Evolutionary conservation across 1,284 basidiomycete species (phyloP), one percentile per base, ranked within the genome.

Genomic region (Naganishia sp.): DNA sequence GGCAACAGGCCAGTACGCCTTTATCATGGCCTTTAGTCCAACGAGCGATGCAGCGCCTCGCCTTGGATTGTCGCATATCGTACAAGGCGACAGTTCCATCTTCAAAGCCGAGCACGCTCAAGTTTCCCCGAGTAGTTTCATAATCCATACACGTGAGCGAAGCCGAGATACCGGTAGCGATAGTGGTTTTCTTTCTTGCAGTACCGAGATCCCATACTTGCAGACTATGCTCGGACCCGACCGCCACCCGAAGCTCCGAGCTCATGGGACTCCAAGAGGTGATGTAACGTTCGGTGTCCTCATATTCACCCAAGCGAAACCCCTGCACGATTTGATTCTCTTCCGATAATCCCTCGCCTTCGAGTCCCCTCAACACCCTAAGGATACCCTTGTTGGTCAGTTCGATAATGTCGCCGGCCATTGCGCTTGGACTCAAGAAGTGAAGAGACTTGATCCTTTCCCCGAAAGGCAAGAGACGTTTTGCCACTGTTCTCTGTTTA

Each of bases 51-150:
- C 64, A 48, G 25, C 21, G 39, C n/a, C 25, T 52, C 3, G 28
- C n/a, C 7, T 36, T 16, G 31, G 36, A 39, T 39, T 68, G 67
- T 13, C 67, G 52, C 21, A 44, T 31, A 52, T 68, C 67, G 48
- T 55, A 68, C 59, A 68, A 33, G 1, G 64, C 56, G 10, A 68
- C 44, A 18, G 50, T 48, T 7, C 67, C 67, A 46, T 65, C 57
- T 1, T 28, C 13, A 43, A 63, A 65, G 2, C 67, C 67, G 28
- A 36, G 18, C 33, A 63, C 23, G 33, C 55, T 55, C 53, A 68
- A 33, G 25, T 63, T 60, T 25, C 67, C 67, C 9, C 53, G 31
- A 7, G 45, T 39, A 11, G 52, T 53, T 42, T 68, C 67, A 18
- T 55, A 25, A 18, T 65, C 64, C 48, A 68, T 42, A 42, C 67